Conservation (phyloP, 2,329 filamentous ascomycete species). For the Fusarium temperatum region DNA sequence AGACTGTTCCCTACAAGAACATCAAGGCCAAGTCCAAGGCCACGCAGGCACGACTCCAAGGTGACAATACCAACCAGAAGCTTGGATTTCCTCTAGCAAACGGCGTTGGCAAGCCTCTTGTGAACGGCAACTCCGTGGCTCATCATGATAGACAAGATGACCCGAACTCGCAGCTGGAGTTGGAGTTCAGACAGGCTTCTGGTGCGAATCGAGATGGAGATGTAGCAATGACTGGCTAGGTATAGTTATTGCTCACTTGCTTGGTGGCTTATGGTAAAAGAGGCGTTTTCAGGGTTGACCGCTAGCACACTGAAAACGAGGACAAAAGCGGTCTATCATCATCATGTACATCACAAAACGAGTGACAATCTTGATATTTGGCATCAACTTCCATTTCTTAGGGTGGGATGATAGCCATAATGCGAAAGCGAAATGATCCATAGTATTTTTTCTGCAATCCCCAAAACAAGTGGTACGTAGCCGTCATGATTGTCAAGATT, state of each 20-base stretch:
- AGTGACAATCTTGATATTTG: background rate
- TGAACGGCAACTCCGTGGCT: slow-evolving; percentile 43
- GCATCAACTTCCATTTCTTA: background rate
- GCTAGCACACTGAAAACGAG: background rate
- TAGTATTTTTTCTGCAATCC: slow-evolving; percentile 23
- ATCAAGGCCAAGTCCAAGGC: slow-evolving; percentile 72
- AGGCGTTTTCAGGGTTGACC: background rate
- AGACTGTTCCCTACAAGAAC: slow-evolving; percentile 82
- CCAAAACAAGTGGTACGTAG: slow-evolving; percentile 6
- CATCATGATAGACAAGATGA: slow-evolving; percentile 49
- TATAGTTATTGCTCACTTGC: background rate
- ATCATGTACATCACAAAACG: background rate
- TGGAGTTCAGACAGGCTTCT: slow-evolving; percentile 62
- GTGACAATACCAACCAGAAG: slow-evolving; percentile 51
- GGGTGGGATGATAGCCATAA: slow-evolving; percentile 9
- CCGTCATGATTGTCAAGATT: slow-evolving; percentile 12
- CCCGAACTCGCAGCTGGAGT: slow-evolving; percentile 63
- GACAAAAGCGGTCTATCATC: background rate
- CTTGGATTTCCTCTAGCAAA: slow-evolving; percentile 35
- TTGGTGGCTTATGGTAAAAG: background rate
- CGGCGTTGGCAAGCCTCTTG: slow-evolving; percentile 42
- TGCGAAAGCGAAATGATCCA: slow-evolving; percentile 19
- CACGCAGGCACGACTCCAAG: slow-evolving; percentile 55
- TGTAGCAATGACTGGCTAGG: slow-evolving; percentile 67
- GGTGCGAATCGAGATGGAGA: slow-evolving; percentile 56